Evolutionary conservation across 352 stramenopile species (phyloP), one percentile per base, ranked within the genome.

Genomic region (Globisporangium megalacanthum): DNA sequence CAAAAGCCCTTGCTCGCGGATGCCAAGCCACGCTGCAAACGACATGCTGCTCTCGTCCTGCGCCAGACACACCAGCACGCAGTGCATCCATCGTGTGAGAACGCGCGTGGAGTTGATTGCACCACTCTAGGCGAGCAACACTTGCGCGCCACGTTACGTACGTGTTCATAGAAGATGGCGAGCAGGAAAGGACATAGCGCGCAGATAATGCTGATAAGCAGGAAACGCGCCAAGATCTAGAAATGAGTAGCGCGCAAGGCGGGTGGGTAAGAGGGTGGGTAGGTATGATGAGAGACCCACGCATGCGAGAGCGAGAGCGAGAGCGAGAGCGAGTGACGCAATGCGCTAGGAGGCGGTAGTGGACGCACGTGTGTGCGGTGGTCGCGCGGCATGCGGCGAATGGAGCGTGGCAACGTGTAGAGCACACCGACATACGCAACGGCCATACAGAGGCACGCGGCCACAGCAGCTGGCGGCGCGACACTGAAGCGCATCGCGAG

Each of bases 151-250:
- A 25, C 39, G 20, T 31, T 4, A 68, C 82, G 52, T 72, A 92
- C 85, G 58, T 91, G 77, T 17, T 94, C 75, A 50, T 92, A 92
- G 57, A 93, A 95, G 44, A 89, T 72, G 22, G 79, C 77, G 36
- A 95, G 56, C 42, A 92, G 69, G 39, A 94, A 91, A 31, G 86
- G 86, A 49, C 84, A 94, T 19, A 92, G 60, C 44, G 77, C 83
- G 49, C 86, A 94, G 58, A 93, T 86, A 41, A 95, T 90, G 69
- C 75, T 89, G 50, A 96, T 91, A n/a, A 94, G 68, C 59, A 94
- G 66, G 68, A 94, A 95, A 36, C 85, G 83, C 54, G 82, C 85
- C 14, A 92, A 69, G 61, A 96, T 95, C 86, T 95, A 49, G 42
- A 19, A 58, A 17, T 11, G 39, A 45, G 10, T 7, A 42, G 36